These are phyloP conservation scores for Caryopteris hybrid DNA, from an alignment of 305 asterid species.

Conservation along the genomic window DNA sequence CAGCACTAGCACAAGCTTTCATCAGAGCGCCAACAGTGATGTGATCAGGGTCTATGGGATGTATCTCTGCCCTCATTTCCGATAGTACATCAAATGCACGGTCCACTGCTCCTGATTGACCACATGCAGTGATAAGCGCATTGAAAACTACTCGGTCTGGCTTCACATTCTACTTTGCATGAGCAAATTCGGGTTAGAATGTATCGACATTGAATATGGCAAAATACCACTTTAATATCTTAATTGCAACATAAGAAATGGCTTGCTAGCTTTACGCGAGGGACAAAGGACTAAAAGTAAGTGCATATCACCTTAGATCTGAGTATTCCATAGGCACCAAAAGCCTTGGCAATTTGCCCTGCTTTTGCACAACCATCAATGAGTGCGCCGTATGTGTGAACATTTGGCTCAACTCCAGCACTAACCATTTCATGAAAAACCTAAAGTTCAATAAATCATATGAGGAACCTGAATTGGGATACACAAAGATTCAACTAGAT, in stretches of 20 bases:
- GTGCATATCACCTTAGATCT: conserved; percentile 74
- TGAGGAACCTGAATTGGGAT: conserved; percentile 15
- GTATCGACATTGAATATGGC: conserved; percentile 1
- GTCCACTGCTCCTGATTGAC: conserved; percentile 93
- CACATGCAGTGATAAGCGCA: conserved; percentile 98
- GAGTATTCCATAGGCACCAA: conserved; percentile 96
- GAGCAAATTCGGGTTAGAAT: conserved; percentile 40
- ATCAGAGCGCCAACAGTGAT: conserved; percentile 92
- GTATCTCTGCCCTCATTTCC: conserved; percentile 77
- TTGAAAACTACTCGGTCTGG: conserved; percentile 98
- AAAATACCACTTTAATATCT: conserved; percentile 5
- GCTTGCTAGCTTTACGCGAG: conserved; percentile 11
- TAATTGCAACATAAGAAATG: conserved; percentile 2
- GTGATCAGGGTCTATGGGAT: conserved; percentile 94
- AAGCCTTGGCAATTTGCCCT: conserved; percentile 98
- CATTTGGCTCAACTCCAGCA: conserved; percentile 94
- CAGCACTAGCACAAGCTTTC: conserved; percentile 86
- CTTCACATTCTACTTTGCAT: conserved; percentile 80
- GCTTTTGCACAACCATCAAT: conserved; percentile 99
- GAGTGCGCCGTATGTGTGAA: conserved; percentile 92
- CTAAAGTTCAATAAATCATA: conserved; percentile 37
- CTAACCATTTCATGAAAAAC: conserved; percentile 97
- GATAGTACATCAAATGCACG: conserved; percentile 96
- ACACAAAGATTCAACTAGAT: neutral
- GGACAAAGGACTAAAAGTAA: neutral